A percentile compares a stretch with the other conserved stretches of the same genome.
Conservation (phyloP, 352 stramenopile species). For the Pythium dissotocum region DNA sequence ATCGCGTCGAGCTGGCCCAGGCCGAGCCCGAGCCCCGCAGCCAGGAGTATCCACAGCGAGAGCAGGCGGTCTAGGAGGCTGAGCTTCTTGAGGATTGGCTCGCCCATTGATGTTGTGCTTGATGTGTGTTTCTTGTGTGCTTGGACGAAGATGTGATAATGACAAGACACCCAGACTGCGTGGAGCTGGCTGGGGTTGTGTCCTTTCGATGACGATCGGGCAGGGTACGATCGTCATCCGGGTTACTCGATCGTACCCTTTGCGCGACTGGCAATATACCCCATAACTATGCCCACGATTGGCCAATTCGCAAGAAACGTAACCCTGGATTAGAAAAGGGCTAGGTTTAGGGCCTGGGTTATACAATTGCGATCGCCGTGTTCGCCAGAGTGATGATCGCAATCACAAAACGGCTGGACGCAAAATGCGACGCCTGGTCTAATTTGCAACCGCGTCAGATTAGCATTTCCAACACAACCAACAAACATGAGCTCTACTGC, state of each 20-base stretch:
- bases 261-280: too few relatives aligned
- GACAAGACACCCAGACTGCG: too few relatives aligned
- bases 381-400: neutral
- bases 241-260: too few relatives aligned
- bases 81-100: slow-evolving; percentile 31
- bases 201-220: neutral
- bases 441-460: slow-evolving; percentile 2
- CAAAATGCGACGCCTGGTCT: slow-evolving; percentile 1
- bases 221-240: too few relatives aligned
- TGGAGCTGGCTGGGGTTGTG: neutral
- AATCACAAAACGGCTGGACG: neutral
- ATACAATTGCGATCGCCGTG: neutral
- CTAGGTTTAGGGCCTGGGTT: too few relatives aligned
- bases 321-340: too few relatives aligned
- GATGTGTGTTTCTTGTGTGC: neutral
- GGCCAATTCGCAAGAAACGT: too few relatives aligned
- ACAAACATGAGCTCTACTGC: slow-evolving; percentile 3
- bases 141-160: too few relatives aligned
- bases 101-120: neutral
- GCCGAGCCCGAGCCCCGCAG: slow-evolving; percentile 33
- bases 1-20: slow-evolving; percentile 39
- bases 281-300: too few relatives aligned
- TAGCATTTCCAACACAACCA: neutral
- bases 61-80: slow-evolving; percentile 46
- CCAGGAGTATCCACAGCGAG: slow-evolving; percentile 44